Conservation (phyloP, 441 rosid species). For the Gossypium schwendimanii region DNA sequence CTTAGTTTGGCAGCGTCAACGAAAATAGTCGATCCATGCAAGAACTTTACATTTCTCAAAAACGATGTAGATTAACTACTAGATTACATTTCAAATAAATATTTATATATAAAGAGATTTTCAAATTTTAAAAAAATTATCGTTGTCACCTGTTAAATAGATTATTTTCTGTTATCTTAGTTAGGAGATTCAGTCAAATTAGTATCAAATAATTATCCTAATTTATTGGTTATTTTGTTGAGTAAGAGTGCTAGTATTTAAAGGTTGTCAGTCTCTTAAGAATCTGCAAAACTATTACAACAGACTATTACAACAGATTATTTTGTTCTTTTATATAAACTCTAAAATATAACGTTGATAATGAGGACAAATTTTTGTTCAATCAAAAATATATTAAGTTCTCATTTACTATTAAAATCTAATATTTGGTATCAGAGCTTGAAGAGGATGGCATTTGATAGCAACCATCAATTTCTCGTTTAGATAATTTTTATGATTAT, state of each 20-base stretch:
- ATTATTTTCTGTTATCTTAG: background rate
- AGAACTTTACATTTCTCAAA: constrained; percentile 29
- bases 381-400: background rate
- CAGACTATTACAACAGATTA: background rate
- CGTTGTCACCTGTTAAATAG: constrained; percentile 42
- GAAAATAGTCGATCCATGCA: constrained; percentile 91
- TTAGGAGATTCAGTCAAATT: background rate
- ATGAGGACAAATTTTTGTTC: background rate
- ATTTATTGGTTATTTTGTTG: background rate
- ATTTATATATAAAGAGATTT: background rate
- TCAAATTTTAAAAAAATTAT: constrained; percentile 13
- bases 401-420: background rate
- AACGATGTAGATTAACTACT: background rate
- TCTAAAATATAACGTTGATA: too few species aligned
- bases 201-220: background rate
- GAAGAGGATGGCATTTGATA: too few species aligned
- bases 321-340: too few species aligned
- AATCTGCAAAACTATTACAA: background rate
- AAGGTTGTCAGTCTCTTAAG: background rate
- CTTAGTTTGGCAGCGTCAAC: constrained; percentile 84
- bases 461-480: too few species aligned
- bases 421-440: too few species aligned
- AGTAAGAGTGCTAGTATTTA: background rate
- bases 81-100: constrained; percentile 13
- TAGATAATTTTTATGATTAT: too few species aligned